Conservation (phyloP, 139 green algal genomes). For the Picochlorum costavermella region DNA sequence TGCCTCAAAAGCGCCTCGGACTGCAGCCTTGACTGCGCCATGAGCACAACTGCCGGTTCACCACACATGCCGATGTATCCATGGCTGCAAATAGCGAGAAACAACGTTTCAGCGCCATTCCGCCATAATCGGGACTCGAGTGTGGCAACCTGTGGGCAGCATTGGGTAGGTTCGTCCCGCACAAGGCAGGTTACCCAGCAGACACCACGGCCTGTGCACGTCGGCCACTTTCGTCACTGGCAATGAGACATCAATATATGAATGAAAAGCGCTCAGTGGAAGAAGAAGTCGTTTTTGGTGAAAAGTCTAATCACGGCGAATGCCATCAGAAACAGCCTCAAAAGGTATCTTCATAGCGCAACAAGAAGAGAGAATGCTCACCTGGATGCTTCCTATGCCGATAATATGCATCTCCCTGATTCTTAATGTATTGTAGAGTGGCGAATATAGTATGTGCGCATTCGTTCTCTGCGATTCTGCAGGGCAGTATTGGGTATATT, state of each 20-base stretch:
- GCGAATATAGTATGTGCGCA: too few species aligned
- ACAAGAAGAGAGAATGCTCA: too few species aligned
- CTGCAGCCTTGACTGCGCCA: conserved; percentile 20
- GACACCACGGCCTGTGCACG: conserved; percentile 9
- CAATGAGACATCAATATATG: conserved; percentile 1
- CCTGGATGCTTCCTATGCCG: too few species aligned
- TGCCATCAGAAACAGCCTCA: conserved; percentile 41
- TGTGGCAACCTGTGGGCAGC: neutral
- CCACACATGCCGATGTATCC: too few species aligned
- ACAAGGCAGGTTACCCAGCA: conserved; percentile 11
- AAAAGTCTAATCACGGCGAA: conserved; percentile 19
- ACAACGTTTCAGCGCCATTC: too few species aligned
- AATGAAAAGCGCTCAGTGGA: conserved; percentile 22
- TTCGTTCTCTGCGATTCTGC: too few species aligned
- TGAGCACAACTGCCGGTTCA: conserved; percentile 6
- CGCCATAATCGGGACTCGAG: too few species aligned
- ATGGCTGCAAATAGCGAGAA: too few species aligned
- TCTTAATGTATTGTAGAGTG: too few species aligned
- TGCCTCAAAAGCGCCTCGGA: conserved; percentile 17
- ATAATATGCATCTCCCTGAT: too few species aligned
- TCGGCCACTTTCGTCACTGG: conserved; percentile 12
- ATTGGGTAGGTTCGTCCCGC: conserved; percentile 22
- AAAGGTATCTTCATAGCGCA: conserved; percentile 21
- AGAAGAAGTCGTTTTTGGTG: conserved; percentile 37
- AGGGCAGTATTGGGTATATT: too few species aligned